Percentiles rank a stretch among this genome's conserved stretches.
Evolutionary conservation across 2,329 filamentous ascomycete species (phyloP).

Genomic region (Xenosphaeropsis pyriputrescens): DNA sequence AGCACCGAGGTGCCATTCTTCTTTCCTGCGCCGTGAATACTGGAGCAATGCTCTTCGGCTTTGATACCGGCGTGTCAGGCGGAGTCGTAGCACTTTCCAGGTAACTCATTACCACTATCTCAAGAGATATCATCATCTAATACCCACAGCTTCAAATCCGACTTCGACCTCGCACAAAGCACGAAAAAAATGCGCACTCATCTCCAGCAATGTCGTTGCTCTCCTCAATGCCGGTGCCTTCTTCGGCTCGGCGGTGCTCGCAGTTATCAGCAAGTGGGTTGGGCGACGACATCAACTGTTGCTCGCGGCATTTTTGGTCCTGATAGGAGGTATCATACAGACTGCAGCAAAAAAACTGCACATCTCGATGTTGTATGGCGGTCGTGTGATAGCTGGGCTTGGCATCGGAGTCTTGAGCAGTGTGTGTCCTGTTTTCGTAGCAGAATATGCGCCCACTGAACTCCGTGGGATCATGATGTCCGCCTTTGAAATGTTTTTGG

Average conservation of each 20-base stretch:
- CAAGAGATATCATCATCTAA: not conserved
- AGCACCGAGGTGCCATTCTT: constrained; percentile 6
- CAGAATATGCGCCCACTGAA: constrained; percentile 24
- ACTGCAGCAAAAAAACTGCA: constrained; percentile 27
- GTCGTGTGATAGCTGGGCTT: constrained; percentile 29
- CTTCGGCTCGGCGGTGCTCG: constrained; percentile 31
- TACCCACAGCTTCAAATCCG: constrained; percentile 8
- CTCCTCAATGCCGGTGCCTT: constrained; percentile 35
- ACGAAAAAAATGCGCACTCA: constrained; percentile 1
- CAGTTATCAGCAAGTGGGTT: constrained; percentile 27
- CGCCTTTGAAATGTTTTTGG: constrained; percentile 23
- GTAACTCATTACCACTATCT: constrained; percentile 2
- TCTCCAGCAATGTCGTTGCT: constrained; percentile 24
- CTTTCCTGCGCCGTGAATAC: constrained; percentile 8
- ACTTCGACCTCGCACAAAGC: constrained; percentile 10
- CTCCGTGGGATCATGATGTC: constrained; percentile 23
- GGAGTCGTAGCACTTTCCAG: constrained; percentile 7
- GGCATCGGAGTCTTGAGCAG: constrained; percentile 31
- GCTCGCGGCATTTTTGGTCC: constrained; percentile 26
- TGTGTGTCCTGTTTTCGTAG: constrained; percentile 24
- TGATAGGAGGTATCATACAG: constrained; percentile 26
- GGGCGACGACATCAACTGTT: constrained; percentile 30
- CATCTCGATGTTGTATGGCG: constrained; percentile 26
- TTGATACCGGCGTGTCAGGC: constrained; percentile 11
- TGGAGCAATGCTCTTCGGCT: constrained; percentile 11